Percentiles rank a stretch among this genome's conserved stretches.
Evolutionary conservation across 805 yeast genomes (phyloP).

Genomic region (Wickerhamiella slavikovae): DNA sequence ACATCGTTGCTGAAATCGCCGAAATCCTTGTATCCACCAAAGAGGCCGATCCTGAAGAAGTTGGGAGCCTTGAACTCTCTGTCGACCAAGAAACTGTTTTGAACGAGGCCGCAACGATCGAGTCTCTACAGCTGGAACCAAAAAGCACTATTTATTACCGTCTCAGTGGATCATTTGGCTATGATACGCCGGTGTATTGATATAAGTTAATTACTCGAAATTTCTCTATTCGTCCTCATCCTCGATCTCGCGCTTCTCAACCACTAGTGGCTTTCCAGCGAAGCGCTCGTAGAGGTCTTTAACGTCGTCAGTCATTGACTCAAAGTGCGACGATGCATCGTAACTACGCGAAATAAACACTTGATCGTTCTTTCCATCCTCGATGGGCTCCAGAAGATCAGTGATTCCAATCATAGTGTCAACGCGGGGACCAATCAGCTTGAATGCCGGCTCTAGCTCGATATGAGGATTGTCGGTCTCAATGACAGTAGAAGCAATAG

Average conservation of each 20-base stretch:
- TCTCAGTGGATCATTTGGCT: too few relatives aligned
- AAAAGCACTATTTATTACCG: too few relatives aligned
- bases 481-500: conserved; percentile 82
- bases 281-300: conserved; percentile 83
- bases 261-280: conserved; percentile 76
- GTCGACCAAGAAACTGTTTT: conserved; percentile 5
- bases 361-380: conserved; percentile 62
- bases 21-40: conserved; percentile 11
- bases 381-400: conserved; percentile 69
- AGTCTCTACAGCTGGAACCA: too few relatives aligned
- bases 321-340: conserved; percentile 91
- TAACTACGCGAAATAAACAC: conserved; percentile 74
- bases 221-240: conserved; percentile 28
- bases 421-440: conserved; percentile 53
- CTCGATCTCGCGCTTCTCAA: conserved; percentile 54
- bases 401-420: conserved; percentile 90
- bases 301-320: conserved; percentile 89
- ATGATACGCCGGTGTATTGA: too few relatives aligned
- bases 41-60: conserved; percentile 8
- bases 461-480: conserved; percentile 86
- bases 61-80: conserved; percentile 8
- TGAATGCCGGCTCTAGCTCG: conserved; percentile 87
- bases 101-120: too few relatives aligned
- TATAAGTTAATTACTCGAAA: background rate
- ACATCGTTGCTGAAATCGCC: conserved; percentile 11